Evolutionary conservation across 1,139 yeast genomes (phyloP).

Genomic region (Diutina catenulata): DNA sequence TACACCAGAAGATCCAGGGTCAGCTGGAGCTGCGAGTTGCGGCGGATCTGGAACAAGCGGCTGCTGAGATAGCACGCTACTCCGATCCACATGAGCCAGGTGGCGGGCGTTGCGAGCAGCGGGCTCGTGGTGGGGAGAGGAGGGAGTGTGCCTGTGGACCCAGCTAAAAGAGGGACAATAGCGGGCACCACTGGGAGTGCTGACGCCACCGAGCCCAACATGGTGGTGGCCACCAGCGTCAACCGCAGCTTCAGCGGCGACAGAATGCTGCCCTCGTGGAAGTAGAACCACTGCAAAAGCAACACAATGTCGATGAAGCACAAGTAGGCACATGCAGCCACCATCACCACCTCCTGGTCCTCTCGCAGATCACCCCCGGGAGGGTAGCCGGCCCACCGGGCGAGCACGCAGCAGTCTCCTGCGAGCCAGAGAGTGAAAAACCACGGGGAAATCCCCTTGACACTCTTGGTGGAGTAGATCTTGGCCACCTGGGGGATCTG

Average conservation of each 20-base stretch:
- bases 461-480: not conserved
- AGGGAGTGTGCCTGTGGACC: too few species aligned
- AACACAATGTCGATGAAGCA: not conserved
- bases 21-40: not conserved
- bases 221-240: not conserved
- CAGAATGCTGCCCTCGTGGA: too few species aligned
- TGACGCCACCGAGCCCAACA: too few species aligned
- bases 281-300: not conserved
- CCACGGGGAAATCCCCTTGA: conserved; percentile 1
- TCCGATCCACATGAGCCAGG: not conserved
- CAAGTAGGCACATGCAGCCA: not conserved
- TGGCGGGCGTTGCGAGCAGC: too few species aligned
- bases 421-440: not conserved
- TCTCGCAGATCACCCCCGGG: too few species aligned
- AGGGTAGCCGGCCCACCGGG: not conserved
- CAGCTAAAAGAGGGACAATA: too few species aligned
- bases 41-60: not conserved
- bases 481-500: not conserved
- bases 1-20: not conserved
- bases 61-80: not conserved
- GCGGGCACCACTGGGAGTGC: not conserved
- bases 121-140: not conserved
- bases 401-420: not conserved
- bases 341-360: not conserved
- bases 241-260: not conserved